Conservation (phyloP, 2,329 filamentous ascomycete species). For the Ceratocystis lukuohia region DNA sequence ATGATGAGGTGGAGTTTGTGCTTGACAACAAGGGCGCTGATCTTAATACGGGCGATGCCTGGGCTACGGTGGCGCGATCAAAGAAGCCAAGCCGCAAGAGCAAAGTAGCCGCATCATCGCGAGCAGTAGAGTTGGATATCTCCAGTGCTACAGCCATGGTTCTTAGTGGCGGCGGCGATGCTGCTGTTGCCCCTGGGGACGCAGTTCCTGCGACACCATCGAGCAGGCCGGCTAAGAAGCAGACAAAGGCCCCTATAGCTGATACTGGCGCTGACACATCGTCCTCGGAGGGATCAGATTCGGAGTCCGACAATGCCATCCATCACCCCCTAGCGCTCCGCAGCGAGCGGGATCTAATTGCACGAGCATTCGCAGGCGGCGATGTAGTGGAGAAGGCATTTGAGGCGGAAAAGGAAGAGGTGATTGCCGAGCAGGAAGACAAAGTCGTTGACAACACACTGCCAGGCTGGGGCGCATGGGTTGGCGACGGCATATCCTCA, state of each 20-base stretch:
- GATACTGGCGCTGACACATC: conserved; percentile 13
- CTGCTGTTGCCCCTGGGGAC: not conserved
- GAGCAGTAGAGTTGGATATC: conserved; percentile 16
- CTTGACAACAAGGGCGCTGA: conserved; percentile 18
- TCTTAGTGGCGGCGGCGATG: conserved; percentile 2
- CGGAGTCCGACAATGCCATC: conserved; percentile 24
- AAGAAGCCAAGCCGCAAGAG: conserved; percentile 25
- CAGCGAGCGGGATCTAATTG: conserved; percentile 52
- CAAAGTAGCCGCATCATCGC: conserved; percentile 18
- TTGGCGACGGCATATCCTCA: conserved; percentile 66
- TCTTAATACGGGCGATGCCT: conserved; percentile 13
- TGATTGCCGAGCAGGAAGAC: conserved; percentile 64
- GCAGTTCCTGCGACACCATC: not conserved
- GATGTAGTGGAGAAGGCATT: conserved; percentile 75
- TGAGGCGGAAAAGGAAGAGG: conserved; percentile 60
- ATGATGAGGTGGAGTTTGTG: conserved; percentile 23
- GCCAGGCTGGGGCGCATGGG: conserved; percentile 89
- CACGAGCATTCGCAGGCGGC: conserved; percentile 76
- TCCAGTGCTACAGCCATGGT: conserved; percentile 14
- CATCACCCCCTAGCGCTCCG: conserved; percentile 41
- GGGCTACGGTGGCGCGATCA: conserved; percentile 21
- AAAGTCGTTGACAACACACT: conserved; percentile 72
- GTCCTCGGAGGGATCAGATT: conserved; percentile 6
- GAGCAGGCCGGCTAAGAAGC: not conserved
- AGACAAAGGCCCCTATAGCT: not conserved